Percentiles rank a stretch among this genome's conserved stretches.
Evolutionary conservation across 345 rosid species (phyloP).

Genomic region (Psidium guajava): DNA sequence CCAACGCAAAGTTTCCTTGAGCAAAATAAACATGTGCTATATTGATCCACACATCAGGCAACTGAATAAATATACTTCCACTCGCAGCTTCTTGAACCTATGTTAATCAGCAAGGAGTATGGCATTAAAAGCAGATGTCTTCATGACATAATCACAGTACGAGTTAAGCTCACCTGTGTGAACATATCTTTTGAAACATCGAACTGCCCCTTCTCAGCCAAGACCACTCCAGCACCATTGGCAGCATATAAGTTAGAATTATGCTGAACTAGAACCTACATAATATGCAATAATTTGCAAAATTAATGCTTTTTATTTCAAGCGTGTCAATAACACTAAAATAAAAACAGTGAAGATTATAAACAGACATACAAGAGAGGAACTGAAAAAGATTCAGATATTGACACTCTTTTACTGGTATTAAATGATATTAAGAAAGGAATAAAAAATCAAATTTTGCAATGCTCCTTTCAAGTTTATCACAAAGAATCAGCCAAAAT

Average conservation of each 20-base stretch:
- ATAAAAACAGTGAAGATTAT: background rate
- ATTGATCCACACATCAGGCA: slow-evolving; percentile 99
- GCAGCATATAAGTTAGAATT: slow-evolving; percentile 90
- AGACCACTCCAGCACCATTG: slow-evolving; percentile 89
- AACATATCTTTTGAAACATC: slow-evolving; percentile 94
- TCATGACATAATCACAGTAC: background rate
- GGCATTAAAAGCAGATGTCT: background rate
- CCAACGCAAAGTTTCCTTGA: slow-evolving; percentile 88
- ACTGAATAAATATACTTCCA: slow-evolving; percentile 88
- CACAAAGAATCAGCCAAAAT: background rate
- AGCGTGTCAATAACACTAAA: background rate
- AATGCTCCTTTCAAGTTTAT: background rate
- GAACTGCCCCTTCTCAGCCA: slow-evolving; percentile 96
- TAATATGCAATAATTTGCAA: background rate
- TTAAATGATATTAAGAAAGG: background rate
- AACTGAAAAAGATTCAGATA: background rate
- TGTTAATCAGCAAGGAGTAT: background rate
- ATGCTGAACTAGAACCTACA: slow-evolving; percentile 86
- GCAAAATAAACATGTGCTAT: slow-evolving; percentile 96
- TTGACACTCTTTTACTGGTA: background rate
- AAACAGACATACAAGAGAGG: background rate
- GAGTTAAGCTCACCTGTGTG: slow-evolving; percentile 48
- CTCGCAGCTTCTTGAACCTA: slow-evolving; percentile 99
- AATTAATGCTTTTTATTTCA: background rate
- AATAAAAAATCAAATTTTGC: background rate